Evolutionary conservation across 352 stramenopile genomes (phyloP), one percentile per base, ranked within the genome.

Genomic region (Phytopythium kandeliae): DNA sequence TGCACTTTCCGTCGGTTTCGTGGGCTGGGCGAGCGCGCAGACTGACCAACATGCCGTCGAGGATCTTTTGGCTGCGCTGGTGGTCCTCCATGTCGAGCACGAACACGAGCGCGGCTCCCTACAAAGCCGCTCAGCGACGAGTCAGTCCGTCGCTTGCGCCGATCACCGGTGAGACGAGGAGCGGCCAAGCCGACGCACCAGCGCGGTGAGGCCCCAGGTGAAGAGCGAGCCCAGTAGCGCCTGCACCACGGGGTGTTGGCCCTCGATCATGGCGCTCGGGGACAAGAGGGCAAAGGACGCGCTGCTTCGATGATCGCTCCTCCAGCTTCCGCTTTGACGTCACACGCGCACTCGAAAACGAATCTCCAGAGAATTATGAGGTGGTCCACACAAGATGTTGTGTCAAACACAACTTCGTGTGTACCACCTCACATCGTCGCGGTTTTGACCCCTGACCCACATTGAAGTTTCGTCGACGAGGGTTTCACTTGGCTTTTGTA

Each of bases 141-240:
- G n/a, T n/a, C n/a, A n/a, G n/a, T n/a, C n/a, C n/a, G n/a, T 17
- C 19, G 19, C 17, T 22, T 12, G 10, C 21, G 19, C 15, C 40
- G 5, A 38, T 0, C 28, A 37, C 41, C 17, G 36, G 15, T 35
- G 22, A 16, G 16, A 26, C 9, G 19, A 1, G 10, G 21, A 54
- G 17, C 19, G 36, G 15, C 10, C 15, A 45, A 0, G 21, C 21
- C 16, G 6, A 58, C 64, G 57, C 64, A 89, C 78, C 44, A 84
- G 51, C 28, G 84, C 84, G 1, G 85, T 95, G 60, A 95, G 74
- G 3, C 76, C 82, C 85, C 85, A 95, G 24, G 85, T 95, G 26
- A 93, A 57, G 54, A 92, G 57, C 46, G 85, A 92, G 54, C 85
- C 85, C 12, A 93, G 67, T 43, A 93, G 71, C 51, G 85, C 85